phyloP scores from a whole-genome alignment of 768 basidiomycete genomes.

The Lyophyllum shimeji region DNA sequence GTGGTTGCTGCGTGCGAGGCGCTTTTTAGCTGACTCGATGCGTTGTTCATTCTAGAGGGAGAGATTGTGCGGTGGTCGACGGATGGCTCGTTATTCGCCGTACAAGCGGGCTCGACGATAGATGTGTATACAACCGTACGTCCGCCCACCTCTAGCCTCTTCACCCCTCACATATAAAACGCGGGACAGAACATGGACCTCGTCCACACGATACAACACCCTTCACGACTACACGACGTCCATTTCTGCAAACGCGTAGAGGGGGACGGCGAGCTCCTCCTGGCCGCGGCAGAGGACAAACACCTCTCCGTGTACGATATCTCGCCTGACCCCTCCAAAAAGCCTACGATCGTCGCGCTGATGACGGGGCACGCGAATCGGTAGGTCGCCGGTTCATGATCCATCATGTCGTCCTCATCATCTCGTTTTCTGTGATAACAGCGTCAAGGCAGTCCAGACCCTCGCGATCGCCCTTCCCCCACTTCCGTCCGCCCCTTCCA shows the following conservation, averaged over 20 bases:
- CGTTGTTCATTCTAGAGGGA: constrained; percentile 57
- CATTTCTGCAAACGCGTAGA: constrained; percentile 66
- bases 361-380: constrained; percentile 85
- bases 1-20: background rate
- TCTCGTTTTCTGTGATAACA: constrained; percentile 24
- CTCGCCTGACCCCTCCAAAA: constrained; percentile 37
- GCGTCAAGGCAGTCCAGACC: constrained; percentile 80
- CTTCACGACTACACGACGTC: constrained; percentile 83
- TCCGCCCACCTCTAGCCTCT: background rate
- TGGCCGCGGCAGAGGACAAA: constrained; percentile 90
- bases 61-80: constrained; percentile 90
- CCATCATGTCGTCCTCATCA: background rate
- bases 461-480: constrained; percentile 59
- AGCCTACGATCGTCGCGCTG: constrained; percentile 64
- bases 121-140: constrained; percentile 82
- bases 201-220: constrained; percentile 70
- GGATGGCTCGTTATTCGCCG: constrained; percentile 74
- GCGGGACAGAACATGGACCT: constrained; percentile 70
- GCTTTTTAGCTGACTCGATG: background rate
- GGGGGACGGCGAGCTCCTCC: constrained; percentile 63
- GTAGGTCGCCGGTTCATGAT: constrained; percentile 40
- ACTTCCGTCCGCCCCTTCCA: constrained; percentile 14
- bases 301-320: constrained; percentile 78
- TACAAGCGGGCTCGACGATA: constrained; percentile 73
- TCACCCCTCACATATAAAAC: background rate